Conservation (phyloP, 352 stramenopile genomes). For the Globisporangium barbulae region DNA sequence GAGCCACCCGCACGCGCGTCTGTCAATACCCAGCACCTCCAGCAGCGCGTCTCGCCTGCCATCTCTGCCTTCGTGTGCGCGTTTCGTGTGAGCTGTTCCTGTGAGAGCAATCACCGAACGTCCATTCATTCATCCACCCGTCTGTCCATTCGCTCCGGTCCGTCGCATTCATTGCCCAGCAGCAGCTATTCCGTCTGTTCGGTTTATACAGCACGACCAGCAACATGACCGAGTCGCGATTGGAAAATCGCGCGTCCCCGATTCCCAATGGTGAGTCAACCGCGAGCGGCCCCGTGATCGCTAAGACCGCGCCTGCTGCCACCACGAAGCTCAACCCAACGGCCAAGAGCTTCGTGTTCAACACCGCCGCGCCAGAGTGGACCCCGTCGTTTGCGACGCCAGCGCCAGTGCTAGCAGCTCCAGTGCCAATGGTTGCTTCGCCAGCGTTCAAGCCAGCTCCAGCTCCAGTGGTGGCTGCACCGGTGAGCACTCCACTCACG, state of each 20-base stretch:
- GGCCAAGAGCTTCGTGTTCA: slow-evolving; percentile 70
- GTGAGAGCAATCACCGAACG: neutral
- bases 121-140: neutral
- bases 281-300: slow-evolving; percentile 9
- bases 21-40: neutral
- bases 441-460: slow-evolving; percentile 35
- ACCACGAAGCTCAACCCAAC: slow-evolving; percentile 54
- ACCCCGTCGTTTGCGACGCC: slow-evolving; percentile 25
- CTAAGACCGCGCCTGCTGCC: slow-evolving; percentile 7
- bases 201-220: slow-evolving; percentile 1
- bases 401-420: neutral
- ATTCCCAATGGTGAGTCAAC: slow-evolving; percentile 11
- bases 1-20: neutral
- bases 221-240: slow-evolving; percentile 22
- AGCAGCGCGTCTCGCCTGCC: neutral
- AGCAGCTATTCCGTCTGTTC: slow-evolving; percentile 16
- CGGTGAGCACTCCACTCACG: slow-evolving; percentile 10
- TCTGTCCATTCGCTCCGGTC: neutral
- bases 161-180: neutral
- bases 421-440: slow-evolving; percentile 12
- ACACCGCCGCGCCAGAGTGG: slow-evolving; percentile 44
- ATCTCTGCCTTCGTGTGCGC: neutral
- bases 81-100: neutral
- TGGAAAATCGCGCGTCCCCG: slow-evolving; percentile 18
- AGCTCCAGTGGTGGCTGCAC: neutral